These are phyloP conservation scores for Helenozyma baotianmanensis DNA, from an alignment of 805 yeast species.

Conservation along the genomic window DNA sequence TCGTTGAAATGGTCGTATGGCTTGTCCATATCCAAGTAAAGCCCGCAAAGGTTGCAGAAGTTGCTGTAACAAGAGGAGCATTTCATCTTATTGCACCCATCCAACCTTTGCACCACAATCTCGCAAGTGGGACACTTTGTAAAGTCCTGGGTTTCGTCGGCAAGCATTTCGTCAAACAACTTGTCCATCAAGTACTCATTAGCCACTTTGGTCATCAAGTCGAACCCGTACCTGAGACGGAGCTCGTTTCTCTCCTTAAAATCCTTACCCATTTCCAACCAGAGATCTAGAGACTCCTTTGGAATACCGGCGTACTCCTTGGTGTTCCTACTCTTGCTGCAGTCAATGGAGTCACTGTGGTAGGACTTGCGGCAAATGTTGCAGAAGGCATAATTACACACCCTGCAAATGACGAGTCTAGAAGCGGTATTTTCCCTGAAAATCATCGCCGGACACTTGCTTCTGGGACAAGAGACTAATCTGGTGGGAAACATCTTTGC, in stretches of 20 bases:
- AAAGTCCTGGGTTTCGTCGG: conserved; percentile 37
- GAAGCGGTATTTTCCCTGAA: conserved; percentile 45
- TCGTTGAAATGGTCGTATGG: conserved; percentile 52
- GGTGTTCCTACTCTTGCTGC: conserved; percentile 24
- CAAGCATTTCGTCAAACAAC: conserved; percentile 41
- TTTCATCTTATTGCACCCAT: conserved; percentile 64
- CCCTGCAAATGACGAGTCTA: conserved; percentile 43
- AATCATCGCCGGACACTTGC: conserved; percentile 41
- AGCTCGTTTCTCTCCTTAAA: conserved; percentile 30
- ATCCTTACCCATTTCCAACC: conserved; percentile 27
- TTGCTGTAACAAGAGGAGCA: conserved; percentile 45
- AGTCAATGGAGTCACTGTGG: conserved; percentile 51
- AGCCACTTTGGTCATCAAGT: conserved; percentile 36
- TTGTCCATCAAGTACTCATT: conserved; percentile 45
- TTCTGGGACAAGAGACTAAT: conserved; percentile 48
- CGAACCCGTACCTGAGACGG: conserved; percentile 43
- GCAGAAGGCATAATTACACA: conserved; percentile 53
- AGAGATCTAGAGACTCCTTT: conserved; percentile 31
- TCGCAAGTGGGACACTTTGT: conserved; percentile 52
- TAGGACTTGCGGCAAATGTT: conserved; percentile 53
- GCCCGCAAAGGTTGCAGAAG: conserved; percentile 57
- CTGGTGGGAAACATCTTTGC: conserved; percentile 43
- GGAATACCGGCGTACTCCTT: conserved; percentile 26
- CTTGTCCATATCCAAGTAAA: conserved; percentile 28
- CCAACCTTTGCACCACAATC: conserved; percentile 46